Base-by-base conservation (phyloP, 345 rosid genomes). In the Acer campestre region DNA sequence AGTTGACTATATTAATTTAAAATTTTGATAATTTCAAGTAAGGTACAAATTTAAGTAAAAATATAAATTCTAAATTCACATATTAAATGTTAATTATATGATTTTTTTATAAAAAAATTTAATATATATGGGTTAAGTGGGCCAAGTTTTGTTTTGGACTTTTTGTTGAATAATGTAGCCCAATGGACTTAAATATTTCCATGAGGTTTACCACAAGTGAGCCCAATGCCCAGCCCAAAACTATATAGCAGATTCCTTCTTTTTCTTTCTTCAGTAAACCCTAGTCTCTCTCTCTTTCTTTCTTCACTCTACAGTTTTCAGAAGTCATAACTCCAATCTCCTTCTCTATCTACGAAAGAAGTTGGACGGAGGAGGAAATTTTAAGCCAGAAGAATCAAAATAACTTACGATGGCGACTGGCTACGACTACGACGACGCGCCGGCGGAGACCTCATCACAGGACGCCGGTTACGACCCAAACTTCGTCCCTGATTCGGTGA, bases 401-500 rank as follows among this genome's bases (percentile, higher is more conserved):
- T 10, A 1, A 46, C 3, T 44, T 23, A 79, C 49, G 72, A 93
- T 93, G 98, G 93, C 97, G 27, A 68, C 73, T 76, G 83, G 73
- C 46, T 86, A 82, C 85, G 96, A 91, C 20, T 87, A 83, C 78
- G 95, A 85, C 0, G 94, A 88, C 59, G 79, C 82, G 22, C 80
- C 87, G 66, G 68, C 74, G 70, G 56, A 68, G 65, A 18, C 76
- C 61, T 17, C 80, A 48, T 42, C 88, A 12, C 71, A 85, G 42
- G 96, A 88, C 40, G 16, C 49, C 3, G 94, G 76, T 0, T 94
- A 94, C 81, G 98, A 96, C 80, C 99, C 98, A 0, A 94, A 91
- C 81, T 90, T 82, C 83, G 95, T 96, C 1, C 97, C 99, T 18
- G 99, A 96, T 78, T 89, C 98, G 10, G 98, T 96, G 77, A 94